phyloP scores from a whole-genome alignment of 352 stramenopile species.

The Globisporangium recalcitrans region DNA sequence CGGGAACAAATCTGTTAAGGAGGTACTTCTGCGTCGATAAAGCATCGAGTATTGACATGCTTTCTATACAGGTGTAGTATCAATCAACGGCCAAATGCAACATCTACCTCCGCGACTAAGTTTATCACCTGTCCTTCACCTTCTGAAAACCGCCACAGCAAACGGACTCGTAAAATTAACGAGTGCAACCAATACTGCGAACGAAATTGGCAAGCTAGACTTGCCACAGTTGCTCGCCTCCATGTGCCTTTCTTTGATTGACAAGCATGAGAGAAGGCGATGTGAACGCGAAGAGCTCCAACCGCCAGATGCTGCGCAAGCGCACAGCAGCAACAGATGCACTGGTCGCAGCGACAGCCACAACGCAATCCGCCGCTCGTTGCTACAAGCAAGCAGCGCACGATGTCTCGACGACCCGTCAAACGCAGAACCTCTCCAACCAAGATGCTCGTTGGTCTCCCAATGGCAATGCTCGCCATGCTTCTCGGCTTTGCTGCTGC shows the following conservation, averaged over 20 bases:
- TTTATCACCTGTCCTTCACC: background rate
- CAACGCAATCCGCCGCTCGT: background rate
- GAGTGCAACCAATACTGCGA: background rate
- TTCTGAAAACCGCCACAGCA: too few species aligned
- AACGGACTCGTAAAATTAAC: background rate
- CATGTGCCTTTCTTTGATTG: background rate
- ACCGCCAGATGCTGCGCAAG: background rate
- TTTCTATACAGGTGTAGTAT: too few species aligned
- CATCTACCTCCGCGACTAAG: background rate
- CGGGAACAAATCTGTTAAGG: too few species aligned
- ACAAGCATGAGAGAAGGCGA: background rate
- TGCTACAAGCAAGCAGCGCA: background rate
- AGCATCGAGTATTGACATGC: too few species aligned
- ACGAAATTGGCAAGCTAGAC: background rate
- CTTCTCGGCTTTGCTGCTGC: conserved; percentile 21
- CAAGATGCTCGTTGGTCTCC: background rate
- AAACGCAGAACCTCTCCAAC: background rate
- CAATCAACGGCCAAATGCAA: too few species aligned
- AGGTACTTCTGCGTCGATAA: too few species aligned
- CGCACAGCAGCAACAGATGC: background rate
- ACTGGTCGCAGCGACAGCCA: background rate
- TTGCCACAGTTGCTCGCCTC: background rate
- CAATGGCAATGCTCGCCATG: conserved; percentile 10
- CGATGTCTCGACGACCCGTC: background rate
- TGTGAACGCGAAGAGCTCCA: background rate